A percentile compares a stretch with the other conserved stretches of the same genome.
Conservation (phyloP, 768 basidiomycete species). For the Mrakia blollopis region DNA sequence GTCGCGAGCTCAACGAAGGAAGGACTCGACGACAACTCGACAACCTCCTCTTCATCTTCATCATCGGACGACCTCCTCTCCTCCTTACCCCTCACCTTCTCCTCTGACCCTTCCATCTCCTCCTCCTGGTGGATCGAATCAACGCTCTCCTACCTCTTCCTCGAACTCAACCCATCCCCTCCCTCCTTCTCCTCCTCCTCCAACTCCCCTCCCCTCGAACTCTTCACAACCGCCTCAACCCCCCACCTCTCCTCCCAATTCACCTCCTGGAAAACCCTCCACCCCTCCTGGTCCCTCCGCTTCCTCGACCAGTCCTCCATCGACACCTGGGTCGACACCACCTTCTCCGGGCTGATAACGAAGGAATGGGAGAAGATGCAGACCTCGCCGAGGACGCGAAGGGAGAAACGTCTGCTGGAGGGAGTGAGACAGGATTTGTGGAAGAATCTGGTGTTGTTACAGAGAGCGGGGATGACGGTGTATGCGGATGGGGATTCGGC, state of each 20-base stretch:
- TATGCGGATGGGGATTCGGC: constrained; percentile 12
- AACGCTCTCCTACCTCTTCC: constrained; percentile 8
- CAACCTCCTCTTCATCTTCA: too few species aligned
- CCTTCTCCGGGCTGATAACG: not conserved
- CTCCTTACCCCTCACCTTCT: not conserved
- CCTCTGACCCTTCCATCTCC: not conserved
- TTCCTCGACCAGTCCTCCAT: constrained; percentile 22
- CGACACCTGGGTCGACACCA: constrained; percentile 15
- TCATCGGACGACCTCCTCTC: not conserved
- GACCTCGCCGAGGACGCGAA: not conserved
- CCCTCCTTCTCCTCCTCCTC: not conserved
- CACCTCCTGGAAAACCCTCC: constrained; percentile 20
- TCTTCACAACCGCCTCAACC: constrained; percentile 21
- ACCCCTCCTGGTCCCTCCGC: constrained; percentile 13
- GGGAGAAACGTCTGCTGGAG: constrained; percentile 15
- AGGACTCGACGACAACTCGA: not conserved
- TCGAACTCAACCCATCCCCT: not conserved
- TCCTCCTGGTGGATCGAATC: not conserved
- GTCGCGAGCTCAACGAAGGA: not conserved
- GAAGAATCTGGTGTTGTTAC: not conserved
- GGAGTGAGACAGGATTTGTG: constrained; percentile 2
- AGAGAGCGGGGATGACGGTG: not conserved
- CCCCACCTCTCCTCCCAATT: constrained; percentile 22
- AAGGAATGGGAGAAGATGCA: constrained; percentile 11
- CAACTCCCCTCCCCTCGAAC: not conserved